Percentiles rank a stretch among this genome's conserved stretches.
These are phyloP conservation scores for Plasmopara halstedii DNA, from an alignment of 352 stramenopile genomes.

Conservation along the genomic window DNA sequence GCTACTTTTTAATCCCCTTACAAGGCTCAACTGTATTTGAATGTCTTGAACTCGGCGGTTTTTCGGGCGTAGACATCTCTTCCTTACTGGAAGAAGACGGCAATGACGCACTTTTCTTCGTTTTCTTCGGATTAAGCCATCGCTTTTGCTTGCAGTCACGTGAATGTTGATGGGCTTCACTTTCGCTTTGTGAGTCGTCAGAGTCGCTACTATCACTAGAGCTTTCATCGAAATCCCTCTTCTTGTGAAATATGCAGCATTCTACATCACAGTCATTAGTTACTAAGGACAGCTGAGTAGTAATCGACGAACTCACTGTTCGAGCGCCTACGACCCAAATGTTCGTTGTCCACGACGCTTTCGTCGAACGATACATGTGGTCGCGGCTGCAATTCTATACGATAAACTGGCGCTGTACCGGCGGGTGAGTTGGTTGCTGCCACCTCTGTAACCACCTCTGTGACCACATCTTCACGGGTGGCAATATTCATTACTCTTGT, in stretches of 20 bases:
- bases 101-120: slow-evolving; percentile 27
- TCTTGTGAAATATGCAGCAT: slow-evolving; percentile 93
- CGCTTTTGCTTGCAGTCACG: slow-evolving; percentile 27
- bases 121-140: slow-evolving; percentile 11
- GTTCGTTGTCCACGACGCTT: slow-evolving; percentile 89
- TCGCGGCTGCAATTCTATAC: slow-evolving; percentile 69
- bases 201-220: slow-evolving; percentile 86
- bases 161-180: slow-evolving; percentile 16
- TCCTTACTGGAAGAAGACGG: slow-evolving; percentile 32
- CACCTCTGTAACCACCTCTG: slow-evolving; percentile 25
- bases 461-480: slow-evolving; percentile 22
- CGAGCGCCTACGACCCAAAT: slow-evolving; percentile 85
- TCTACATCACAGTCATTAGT: slow-evolving; percentile 29
- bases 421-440: slow-evolving; percentile 11
- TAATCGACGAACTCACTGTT: slow-evolving; percentile 59
- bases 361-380: slow-evolving; percentile 83
- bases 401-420: slow-evolving; percentile 36
- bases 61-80: slow-evolving; percentile 11
- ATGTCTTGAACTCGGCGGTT: neutral
- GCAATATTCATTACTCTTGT: slow-evolving; percentile 27
- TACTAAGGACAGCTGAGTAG: neutral
- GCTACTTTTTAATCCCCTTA: no score
- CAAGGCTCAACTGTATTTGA: slow-evolving; percentile 2
- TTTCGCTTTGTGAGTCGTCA: slow-evolving; percentile 26
- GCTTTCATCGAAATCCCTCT: slow-evolving; percentile 85